phyloP scores from a whole-genome alignment of 306 rosid genomes.

The Oemleria cerasiformis region DNA sequence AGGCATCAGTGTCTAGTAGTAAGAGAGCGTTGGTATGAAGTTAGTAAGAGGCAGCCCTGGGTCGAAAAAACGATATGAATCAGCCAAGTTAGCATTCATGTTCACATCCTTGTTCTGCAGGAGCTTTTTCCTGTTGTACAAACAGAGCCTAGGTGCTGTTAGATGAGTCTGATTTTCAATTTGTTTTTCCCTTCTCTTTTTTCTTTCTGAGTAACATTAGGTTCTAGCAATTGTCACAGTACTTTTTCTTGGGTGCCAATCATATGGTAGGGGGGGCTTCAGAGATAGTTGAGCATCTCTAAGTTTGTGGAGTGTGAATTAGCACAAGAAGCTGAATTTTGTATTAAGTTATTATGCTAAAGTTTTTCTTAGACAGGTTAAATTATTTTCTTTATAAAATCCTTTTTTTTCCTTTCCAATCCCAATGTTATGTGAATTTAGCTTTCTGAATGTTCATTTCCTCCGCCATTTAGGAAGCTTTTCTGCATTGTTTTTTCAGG shows the following conservation, averaged over 20 bases:
- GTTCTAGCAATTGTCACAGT: conserved; percentile 29
- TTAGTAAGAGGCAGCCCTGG: conserved; percentile 40
- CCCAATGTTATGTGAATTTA: not conserved
- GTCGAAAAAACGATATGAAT: conserved; percentile 27
- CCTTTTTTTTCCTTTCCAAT: not conserved
- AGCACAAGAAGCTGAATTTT: conserved; percentile 50
- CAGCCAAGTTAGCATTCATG: conserved; percentile 30
- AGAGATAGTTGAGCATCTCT: conserved; percentile 31
- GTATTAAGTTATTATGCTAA: conserved; percentile 42
- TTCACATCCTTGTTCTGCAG: conserved; percentile 35
- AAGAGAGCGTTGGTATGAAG: conserved; percentile 10
- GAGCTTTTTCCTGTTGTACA: conserved; percentile 53
- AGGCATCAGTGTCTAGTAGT: conserved; percentile 44
- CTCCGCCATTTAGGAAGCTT: not conserved
- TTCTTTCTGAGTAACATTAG: conserved; percentile 21
- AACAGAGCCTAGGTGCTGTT: conserved; percentile 45
- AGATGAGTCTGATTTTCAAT: conserved; percentile 24
- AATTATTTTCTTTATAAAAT: conserved; percentile 5
- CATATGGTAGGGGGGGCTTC: conserved; percentile 35
- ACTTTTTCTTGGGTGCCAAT: conserved; percentile 36
- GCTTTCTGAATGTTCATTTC: not conserved
- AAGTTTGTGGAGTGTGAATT: conserved; percentile 52
- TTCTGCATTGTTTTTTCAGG: not conserved
- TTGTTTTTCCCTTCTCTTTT: not conserved
- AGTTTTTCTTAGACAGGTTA: conserved; percentile 31